Base-by-base conservation (phyloP, 2,329 filamentous ascomycete genomes). In the Beauveria brongniartii region DNA sequence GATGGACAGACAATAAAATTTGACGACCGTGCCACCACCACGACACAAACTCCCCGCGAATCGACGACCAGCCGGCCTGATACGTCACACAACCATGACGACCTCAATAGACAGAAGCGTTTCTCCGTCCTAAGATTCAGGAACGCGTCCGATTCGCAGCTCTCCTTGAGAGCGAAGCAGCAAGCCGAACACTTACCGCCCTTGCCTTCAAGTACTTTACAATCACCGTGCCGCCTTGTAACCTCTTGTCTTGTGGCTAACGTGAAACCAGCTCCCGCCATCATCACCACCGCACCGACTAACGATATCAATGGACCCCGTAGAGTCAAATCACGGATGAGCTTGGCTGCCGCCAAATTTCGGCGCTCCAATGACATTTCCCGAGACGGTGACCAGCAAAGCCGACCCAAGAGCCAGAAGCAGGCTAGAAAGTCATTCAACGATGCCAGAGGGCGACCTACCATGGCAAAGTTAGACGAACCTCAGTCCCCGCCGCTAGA, bases 211-310 rank as follows among this genome's bases (percentile, higher is more conserved):
- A 82, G 79, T 85, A 84, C 55, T 46, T 41, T 62, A 53, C 61
- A 46, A 55, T n/a, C 34, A 12, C 54, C 52, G 47, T 57, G 52
- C 26, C 58, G 58, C 26, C 47, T 62, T 72, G 60, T 20, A 30
- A 12, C 30, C 24, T 56, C 6, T 43, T 18, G 68, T 65, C 63
- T 63, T 66, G 34, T 37, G 6, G 52, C 72, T 72, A 66, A 67
- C 63, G 59, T 52, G 59, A 55, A 26, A 30, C 47, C 67, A 87
- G 84, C 84, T 64, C 84, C 85, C 53, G 79, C 84, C 66, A 97
- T 97, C 71, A 94, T 97, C 72, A 96, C 90, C 55, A 97, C 93
- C 12, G 90, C 92, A 18, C 92, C 94, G 10, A 94, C 92, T 9
- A 82, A 86, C 66, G 83, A 89, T 56, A 70, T 84, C 22, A 78